Evolutionary conservation across 805 yeast species (phyloP).

Genomic region (Citeromyces matritensis): DNA sequence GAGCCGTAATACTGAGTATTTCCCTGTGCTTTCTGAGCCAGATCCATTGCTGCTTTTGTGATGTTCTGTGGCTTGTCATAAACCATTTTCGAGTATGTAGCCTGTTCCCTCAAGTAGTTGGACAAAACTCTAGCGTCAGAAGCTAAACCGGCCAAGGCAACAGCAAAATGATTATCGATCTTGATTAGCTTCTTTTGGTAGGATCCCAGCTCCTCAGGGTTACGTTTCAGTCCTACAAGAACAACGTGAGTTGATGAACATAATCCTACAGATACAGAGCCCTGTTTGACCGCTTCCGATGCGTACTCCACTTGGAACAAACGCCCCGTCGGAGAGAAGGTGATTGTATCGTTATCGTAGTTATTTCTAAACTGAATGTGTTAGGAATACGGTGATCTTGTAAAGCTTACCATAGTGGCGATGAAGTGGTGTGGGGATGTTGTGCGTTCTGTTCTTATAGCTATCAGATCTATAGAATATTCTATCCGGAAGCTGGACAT

Average conservation of each 20-base stretch:
- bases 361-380: conserved; percentile 74
- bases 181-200: conserved; percentile 89
- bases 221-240: conserved; percentile 85
- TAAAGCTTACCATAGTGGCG: too few relatives aligned
- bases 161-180: conserved; percentile 87
- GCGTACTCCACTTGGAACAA: conserved; percentile 86
- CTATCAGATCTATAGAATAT: conserved; percentile 1
- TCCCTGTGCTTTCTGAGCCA: conserved; percentile 94
- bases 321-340: conserved; percentile 92
- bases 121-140: conserved; percentile 95
- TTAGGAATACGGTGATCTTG: not conserved
- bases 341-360: conserved; percentile 96
- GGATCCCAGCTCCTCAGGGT: conserved; percentile 94
- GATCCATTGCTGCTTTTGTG: conserved; percentile 65
- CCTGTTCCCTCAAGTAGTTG: conserved; percentile 79
- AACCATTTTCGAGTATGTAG: conserved; percentile 74
- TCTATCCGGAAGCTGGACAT: too few relatives aligned
- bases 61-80: conserved; percentile 78
- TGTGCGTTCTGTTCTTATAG: conserved; percentile 2
- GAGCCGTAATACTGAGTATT: conserved; percentile 94
- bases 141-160: conserved; percentile 93
- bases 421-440: too few relatives aligned
- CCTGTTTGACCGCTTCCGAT: conserved; percentile 92
- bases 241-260: conserved; percentile 81
- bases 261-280: conserved; percentile 92